Base-by-base conservation (phyloP, 805 yeast genomes). In the Yarrowia porcina region DNA sequence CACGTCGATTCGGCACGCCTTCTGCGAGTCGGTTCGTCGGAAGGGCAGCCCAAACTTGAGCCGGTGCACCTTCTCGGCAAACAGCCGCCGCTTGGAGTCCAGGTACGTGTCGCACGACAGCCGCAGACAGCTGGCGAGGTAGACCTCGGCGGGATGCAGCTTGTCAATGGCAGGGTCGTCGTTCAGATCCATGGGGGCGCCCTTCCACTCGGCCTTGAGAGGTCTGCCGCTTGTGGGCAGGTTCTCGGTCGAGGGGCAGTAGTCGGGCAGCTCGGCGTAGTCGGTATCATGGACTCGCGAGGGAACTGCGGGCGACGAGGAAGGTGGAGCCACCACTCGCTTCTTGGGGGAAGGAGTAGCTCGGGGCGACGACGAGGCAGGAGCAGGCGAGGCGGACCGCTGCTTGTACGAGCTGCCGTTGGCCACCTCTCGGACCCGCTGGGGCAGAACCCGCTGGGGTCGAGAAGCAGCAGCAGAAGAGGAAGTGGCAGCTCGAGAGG, bases 21-120 rank as follows among this genome's bases (percentile, higher is more conserved):
- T 94, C 76, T 93, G 98, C 8, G 97, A 96, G 75, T 93, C 99
- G 0, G 98, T 94, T 76, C 97, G 86, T 76, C 97, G 86, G 76
- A 93, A 93, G 27, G 94, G 93, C 71, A 85, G 78, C 28, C 86
- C 87, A 57, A 79, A 77, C 68, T 83, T 83, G 69, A 85, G 75
- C 59, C 97, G 83, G 67, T 84, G 84, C 32, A 92, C 94, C 77
- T 91, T 93, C 73, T 93, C 98, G 64, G 85, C 83, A 75, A 93
- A 94, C 27, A 93, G 80, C 67, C 98, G 82, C 74, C 91, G 84
- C 76, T 88, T 88, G 17, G 90, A 86, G 68, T 85, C 89, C 47
- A 74, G 79, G 73, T 92, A 93, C 35, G 92, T 84, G 65, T 86
- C 88, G 64, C 91, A 87, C 10, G 97, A 97, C 67, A 93, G 80